These are phyloP conservation scores for Thalassiosira livingstoniorum DNA, from an alignment of 352 stramenopile species.

Conservation along the genomic window DNA sequence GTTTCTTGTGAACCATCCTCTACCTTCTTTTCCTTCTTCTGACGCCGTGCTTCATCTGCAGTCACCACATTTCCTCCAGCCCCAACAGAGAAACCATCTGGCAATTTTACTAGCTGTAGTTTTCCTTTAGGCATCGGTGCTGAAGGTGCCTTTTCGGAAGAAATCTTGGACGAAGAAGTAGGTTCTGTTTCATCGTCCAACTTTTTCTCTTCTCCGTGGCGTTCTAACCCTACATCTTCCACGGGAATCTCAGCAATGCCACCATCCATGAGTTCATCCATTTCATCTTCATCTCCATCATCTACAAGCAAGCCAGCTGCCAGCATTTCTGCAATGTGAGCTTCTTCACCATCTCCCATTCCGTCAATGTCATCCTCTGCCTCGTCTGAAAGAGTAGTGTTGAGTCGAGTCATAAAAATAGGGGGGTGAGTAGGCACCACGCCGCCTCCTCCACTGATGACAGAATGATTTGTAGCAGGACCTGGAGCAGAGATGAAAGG, in stretches of 20 bases:
- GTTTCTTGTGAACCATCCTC: background rate
- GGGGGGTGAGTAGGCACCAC: slow-evolving; percentile 41
- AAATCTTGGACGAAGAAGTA: background rate
- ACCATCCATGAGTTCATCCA: background rate
- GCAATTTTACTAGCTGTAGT: slow-evolving; percentile 45
- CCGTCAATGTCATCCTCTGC: slow-evolving; percentile 10
- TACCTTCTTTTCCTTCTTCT: slow-evolving; percentile 8
- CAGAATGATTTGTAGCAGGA: background rate
- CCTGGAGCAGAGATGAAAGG: slow-evolving; percentile 35
- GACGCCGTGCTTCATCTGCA: slow-evolving; percentile 13
- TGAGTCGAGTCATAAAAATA: slow-evolving; percentile 56
- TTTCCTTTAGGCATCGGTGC: slow-evolving; percentile 6
- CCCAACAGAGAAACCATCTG: slow-evolving; percentile 45
- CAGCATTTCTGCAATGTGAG: slow-evolving; percentile 58
- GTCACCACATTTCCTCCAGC: slow-evolving; percentile 47
- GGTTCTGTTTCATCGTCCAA: background rate
- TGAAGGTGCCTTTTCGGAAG: background rate
- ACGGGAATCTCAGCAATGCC: slow-evolving; percentile 10
- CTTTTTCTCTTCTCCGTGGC: slow-evolving; percentile 41
- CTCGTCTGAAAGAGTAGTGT: slow-evolving; percentile 43
- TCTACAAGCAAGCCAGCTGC: slow-evolving; percentile 48
- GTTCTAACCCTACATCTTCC: slow-evolving; percentile 14
- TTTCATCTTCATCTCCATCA: slow-evolving; percentile 36
- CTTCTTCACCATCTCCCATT: slow-evolving; percentile 23
- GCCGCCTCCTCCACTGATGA: slow-evolving; percentile 48